Evolutionary conservation across 805 yeast species (phyloP), one percentile per base, ranked within the genome.

Genomic region (Myxozyma lipomycoides): DNA sequence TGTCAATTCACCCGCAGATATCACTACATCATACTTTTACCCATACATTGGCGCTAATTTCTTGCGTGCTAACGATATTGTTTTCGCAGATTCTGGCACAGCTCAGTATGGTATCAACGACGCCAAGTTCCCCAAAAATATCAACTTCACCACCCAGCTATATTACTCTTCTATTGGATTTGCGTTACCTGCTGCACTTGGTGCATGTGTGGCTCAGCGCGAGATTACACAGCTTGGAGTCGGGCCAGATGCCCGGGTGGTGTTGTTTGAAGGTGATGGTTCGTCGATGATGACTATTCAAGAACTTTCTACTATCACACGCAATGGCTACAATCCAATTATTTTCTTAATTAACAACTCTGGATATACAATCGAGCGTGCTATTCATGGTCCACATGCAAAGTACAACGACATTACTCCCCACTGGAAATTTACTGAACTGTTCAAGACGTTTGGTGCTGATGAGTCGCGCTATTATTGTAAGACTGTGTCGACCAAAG

Each of bases 271-370:
- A 72, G 96, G 97, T 49, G 97, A 90, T 66, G 97, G 97, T 1
- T 83, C 95, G 2, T 91, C 96, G 1, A 95, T 87, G 71, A 86
- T 90, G 95, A 88, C 96, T 3, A 74, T 84, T 48, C 63, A 90
- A 73, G 97, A 90, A 64, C 67, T 83, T 44, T 78, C 87, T 0
- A 75, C 86, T 1, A 79, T 78, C 62, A 66, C 84, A 36, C 77
- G 86, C 55, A 71, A 77, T 55, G 72, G 74, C 18, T 73, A 84
- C 38, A 78, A 77, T 34, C 87, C 95, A 21, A 78, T 83, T 38
- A 75, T 90, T 24, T 77, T 89, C 60, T 68, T 90, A 46, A 71
- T 88, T 69, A 90, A 90, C 70, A 90, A 90, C 68, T 77, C 78
- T 50, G 97, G 97, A 1, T 90, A 90, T 70, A 84, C 96, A 0